phyloP scores from a whole-genome alignment of 2,329 filamentous ascomycete species.

The Penicillium sp. region DNA sequence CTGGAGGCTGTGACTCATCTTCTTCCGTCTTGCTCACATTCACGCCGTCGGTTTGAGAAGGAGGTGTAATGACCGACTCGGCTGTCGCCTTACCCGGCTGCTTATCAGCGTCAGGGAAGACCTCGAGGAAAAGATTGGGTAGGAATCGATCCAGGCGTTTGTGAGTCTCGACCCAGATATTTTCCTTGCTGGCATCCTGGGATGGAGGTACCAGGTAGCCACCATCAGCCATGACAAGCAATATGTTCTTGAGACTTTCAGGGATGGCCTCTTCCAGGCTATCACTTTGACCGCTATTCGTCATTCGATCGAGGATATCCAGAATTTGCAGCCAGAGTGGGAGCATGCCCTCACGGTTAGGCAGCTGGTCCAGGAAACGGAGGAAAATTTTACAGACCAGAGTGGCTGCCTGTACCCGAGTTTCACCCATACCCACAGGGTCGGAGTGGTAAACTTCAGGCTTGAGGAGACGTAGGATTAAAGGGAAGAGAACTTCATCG shows the following conservation, averaged over 20 bases:
- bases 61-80: slow-evolving; percentile 16
- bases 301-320: slow-evolving; percentile 88
- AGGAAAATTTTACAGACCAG: slow-evolving; percentile 92
- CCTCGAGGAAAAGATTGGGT: slow-evolving; percentile 53
- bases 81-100: slow-evolving; percentile 16
- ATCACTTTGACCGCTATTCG: slow-evolving; percentile 91
- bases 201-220: slow-evolving; percentile 71
- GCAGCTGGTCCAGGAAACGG: slow-evolving; percentile 80
- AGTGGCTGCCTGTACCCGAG: slow-evolving; percentile 82
- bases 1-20: not conserved
- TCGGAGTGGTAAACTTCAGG: slow-evolving; percentile 92
- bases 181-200: slow-evolving; percentile 45
- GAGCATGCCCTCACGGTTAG: slow-evolving; percentile 80
- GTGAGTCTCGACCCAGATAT: slow-evolving; percentile 57
- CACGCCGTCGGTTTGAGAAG: slow-evolving; percentile 8
- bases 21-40: slow-evolving; percentile 14
- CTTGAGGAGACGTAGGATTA: slow-evolving; percentile 80
- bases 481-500: slow-evolving; percentile 83
- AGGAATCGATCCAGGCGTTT: slow-evolving; percentile 56
- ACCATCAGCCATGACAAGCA: slow-evolving; percentile 89
- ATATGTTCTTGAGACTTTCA: slow-evolving; percentile 91
- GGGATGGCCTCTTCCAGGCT: slow-evolving; percentile 89
- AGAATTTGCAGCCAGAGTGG: slow-evolving; percentile 89
- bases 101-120: slow-evolving; percentile 45
- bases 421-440: slow-evolving; percentile 89